Evolutionary conservation across 768 basidiomycete genomes (phyloP).

Genomic region (Tephrocybe sp.): DNA sequence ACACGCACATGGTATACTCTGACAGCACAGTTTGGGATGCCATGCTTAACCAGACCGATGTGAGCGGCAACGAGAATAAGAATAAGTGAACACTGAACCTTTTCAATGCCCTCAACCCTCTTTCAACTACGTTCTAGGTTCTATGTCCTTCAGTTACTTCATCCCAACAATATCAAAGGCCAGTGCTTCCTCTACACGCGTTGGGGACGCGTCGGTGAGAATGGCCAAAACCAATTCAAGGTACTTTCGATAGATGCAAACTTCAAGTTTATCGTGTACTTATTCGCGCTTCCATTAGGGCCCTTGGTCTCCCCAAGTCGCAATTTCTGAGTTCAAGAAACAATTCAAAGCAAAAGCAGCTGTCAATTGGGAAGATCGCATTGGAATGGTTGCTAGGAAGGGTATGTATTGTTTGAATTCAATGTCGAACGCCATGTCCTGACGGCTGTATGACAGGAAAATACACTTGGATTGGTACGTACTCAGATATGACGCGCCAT

Average conservation of each 20-base stretch:
- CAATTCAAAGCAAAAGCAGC: conserved; percentile 57
- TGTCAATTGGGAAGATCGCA: conserved; percentile 45
- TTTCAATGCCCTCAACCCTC: neutral
- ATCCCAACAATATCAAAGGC: conserved; percentile 37
- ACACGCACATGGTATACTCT: conserved; percentile 48
- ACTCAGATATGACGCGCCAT: neutral
- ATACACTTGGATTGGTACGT: conserved; percentile 56
- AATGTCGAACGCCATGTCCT: neutral
- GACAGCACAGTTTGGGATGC: conserved; percentile 50
- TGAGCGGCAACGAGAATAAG: conserved; percentile 47
- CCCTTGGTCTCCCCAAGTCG: conserved; percentile 36
- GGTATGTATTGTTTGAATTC: conserved; percentile 27
- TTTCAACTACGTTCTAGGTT: conserved; percentile 33
- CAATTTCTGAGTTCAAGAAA: conserved; percentile 54
- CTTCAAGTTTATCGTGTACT: neutral
- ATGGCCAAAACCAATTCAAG: conserved; percentile 47
- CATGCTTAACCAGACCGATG: conserved; percentile 60
- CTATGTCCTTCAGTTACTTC: conserved; percentile 57
- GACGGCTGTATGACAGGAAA: conserved; percentile 37
- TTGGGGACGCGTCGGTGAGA: conserved; percentile 64
- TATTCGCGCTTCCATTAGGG: conserved; percentile 36
- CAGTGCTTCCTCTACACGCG: conserved; percentile 44
- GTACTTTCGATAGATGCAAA: conserved; percentile 21
- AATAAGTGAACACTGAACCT: conserved; percentile 40
- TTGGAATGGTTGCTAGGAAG: conserved; percentile 48